Conservation (phyloP, 1,284 basidiomycete species). For the Heterobasidion annosum region DNA sequence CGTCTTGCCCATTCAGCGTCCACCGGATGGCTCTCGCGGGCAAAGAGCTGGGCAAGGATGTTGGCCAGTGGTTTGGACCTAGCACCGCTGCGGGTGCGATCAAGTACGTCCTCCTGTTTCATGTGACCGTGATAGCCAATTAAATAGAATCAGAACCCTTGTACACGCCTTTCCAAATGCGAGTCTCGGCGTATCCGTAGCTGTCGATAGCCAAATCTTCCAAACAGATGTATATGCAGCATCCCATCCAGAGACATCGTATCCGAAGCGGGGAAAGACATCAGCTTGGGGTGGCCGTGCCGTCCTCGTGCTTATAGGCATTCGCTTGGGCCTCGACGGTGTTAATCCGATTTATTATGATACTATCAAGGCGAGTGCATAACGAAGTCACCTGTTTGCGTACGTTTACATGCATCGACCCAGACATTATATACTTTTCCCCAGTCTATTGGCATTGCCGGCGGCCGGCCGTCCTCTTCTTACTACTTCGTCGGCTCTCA, state of each 20-base stretch:
- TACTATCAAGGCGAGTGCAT: slow-evolving; percentile 70
- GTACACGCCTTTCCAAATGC: slow-evolving; percentile 76
- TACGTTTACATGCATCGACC: neutral
- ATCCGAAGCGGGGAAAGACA: slow-evolving; percentile 22
- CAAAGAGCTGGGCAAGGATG: slow-evolving; percentile 90
- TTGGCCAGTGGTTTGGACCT: slow-evolving; percentile 97
- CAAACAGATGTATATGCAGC: slow-evolving; percentile 82
- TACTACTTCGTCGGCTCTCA: slow-evolving; percentile 97
- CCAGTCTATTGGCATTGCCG: slow-evolving; percentile 93
- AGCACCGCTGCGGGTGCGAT: slow-evolving; percentile 95
- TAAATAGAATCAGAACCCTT: slow-evolving; percentile 44
- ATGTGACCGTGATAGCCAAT: neutral
- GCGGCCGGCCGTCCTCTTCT: slow-evolving; percentile 89
- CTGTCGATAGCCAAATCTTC: slow-evolving; percentile 79
- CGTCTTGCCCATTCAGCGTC: slow-evolving; percentile 89
- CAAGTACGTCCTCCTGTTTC: slow-evolving; percentile 43
- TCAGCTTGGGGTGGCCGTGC: slow-evolving; percentile 73
- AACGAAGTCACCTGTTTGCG: neutral
- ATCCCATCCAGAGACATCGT: slow-evolving; percentile 41
- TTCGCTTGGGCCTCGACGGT: slow-evolving; percentile 84
- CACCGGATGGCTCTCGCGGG: slow-evolving; percentile 95
- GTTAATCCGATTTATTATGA: slow-evolving; percentile 96
- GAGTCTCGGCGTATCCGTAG: slow-evolving; percentile 76
- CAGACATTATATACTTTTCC: slow-evolving; percentile 88
- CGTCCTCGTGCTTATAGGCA: slow-evolving; percentile 82